Base-by-base conservation (phyloP, 208 protist genomes). In the Crithidia expoeki region DNA sequence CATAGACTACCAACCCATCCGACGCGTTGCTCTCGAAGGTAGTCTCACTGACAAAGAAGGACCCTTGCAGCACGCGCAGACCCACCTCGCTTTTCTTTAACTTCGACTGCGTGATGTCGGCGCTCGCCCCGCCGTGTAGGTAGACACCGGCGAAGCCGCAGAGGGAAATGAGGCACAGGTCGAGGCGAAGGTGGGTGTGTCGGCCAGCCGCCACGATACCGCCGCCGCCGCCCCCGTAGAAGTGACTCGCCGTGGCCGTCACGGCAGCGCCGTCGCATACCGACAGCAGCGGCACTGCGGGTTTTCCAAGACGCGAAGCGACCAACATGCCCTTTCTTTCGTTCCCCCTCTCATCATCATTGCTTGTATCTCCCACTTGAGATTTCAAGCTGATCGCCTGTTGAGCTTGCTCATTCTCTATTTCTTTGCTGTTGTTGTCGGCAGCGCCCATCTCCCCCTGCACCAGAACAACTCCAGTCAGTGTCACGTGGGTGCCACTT, bases 381-480 rank as follows among this genome's bases (percentile, higher is more conserved):
- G n/a, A n/a, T n/a, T n/a, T n/a, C n/a, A n/a, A n/a, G n/a, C n/a
- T n/a, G n/a, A n/a, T n/a, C n/a, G n/a, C n/a, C n/a, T n/a, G n/a
- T n/a, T n/a, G n/a, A n/a, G n/a, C n/a, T n/a, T n/a, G n/a, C n/a
- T n/a, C n/a, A n/a, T n/a, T n/a, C n/a, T n/a, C n/a, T n/a, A n/a
- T n/a, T n/a, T n/a, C n/a, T n/a, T n/a, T n/a, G n/a, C n/a, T n/a
- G n/a, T 50, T 50, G 16, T 28, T 30, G 21, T 59, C 63, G 42
- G 12, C 23, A 30, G 62, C 44, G 12, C 47, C 21, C 42, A 72
- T 12, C 33, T 40, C 67, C 17, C 68, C 79, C 59, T 62, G 68
- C 17, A 86, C 72, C 4, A 94, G 81, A n/a, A 94, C 83, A 38
- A 94, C 9, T 0, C 85, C 85, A n/a, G 77, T 73, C 32, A 89